A percentile compares a stretch with the other conserved stretches of the same genome.
Evolutionary conservation across 2,329 filamentous ascomycete genomes (phyloP).

Genomic region (Aspergillus sp.): DNA sequence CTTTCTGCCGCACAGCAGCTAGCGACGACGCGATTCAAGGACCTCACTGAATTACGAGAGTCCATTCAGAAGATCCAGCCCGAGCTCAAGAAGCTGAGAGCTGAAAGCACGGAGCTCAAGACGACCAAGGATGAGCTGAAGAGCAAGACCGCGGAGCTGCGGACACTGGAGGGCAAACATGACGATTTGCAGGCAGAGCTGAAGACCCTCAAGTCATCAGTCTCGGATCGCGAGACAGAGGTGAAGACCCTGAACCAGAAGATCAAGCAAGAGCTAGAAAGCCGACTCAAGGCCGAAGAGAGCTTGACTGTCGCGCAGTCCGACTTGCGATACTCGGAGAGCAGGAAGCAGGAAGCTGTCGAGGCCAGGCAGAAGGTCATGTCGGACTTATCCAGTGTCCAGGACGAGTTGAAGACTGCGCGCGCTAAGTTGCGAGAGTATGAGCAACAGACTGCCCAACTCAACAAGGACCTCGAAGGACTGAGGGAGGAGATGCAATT

Average conservation of each 20-base stretch:
- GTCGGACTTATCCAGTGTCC: constrained; percentile 71
- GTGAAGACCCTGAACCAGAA: constrained; percentile 78
- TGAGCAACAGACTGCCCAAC: constrained; percentile 72
- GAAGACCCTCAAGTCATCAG: constrained; percentile 68
- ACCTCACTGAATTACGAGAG: constrained; percentile 78
- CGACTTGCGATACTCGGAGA: constrained; percentile 77
- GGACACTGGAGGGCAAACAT: constrained; percentile 78
- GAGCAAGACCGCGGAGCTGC: constrained; percentile 66
- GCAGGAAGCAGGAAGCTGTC: constrained; percentile 76
- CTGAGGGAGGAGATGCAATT: constrained; percentile 81
- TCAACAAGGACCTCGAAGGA: constrained; percentile 69
- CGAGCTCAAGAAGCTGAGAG: constrained; percentile 77
- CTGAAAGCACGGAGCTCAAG: constrained; percentile 77
- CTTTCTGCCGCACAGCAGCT: constrained; percentile 84
- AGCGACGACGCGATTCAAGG: constrained; percentile 84
- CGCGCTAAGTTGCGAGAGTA: constrained; percentile 69
- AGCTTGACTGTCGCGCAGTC: constrained; percentile 73
- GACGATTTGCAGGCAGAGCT: constrained; percentile 80
- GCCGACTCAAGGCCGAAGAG: constrained; percentile 76
- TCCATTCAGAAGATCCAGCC: constrained; percentile 83
- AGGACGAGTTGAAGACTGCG: constrained; percentile 68
- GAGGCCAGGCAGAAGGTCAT: constrained; percentile 73
- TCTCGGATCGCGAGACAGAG: constrained; percentile 76
- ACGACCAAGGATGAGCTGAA: constrained; percentile 74
- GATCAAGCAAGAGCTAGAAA: constrained; percentile 73